Evolutionary conservation across 164 flowering plant species (phyloP).

Genomic region (Litsea cubeba): DNA sequence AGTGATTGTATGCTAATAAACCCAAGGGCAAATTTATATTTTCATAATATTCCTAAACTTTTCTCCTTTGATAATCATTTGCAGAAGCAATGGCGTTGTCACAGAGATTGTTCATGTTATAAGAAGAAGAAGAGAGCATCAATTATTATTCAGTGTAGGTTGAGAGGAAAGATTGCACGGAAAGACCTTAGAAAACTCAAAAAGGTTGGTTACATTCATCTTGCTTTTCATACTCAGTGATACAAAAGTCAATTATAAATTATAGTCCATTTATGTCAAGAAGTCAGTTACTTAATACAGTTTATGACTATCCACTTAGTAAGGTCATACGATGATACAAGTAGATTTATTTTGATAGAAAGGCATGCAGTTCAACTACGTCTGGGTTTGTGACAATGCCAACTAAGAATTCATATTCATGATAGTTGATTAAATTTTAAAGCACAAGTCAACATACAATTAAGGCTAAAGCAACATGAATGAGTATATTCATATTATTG

Average conservation of each 20-base stretch:
- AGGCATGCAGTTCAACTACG: not conserved
- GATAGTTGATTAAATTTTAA: too few relatives aligned
- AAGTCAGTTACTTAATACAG: not conserved
- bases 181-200: slow-evolving; percentile 50
- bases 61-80: slow-evolving; percentile 5
- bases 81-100: slow-evolving; percentile 80
- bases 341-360: not conserved
- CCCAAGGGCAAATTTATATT: not conserved
- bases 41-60: not conserved
- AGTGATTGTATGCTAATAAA: not conserved
- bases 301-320: not conserved
- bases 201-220: slow-evolving; percentile 32
- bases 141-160: slow-evolving; percentile 51
- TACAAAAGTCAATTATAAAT: not conserved
- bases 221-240: not conserved
- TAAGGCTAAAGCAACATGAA: too few relatives aligned
- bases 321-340: not conserved
- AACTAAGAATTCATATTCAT: too few relatives aligned
- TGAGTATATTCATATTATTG: too few relatives aligned
- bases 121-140: slow-evolving; percentile 56
- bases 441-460: too few relatives aligned
- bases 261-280: not conserved
- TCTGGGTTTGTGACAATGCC: too few relatives aligned
- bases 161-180: slow-evolving; percentile 55
- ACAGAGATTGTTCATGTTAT: slow-evolving; percentile 44